phyloP scores from a whole-genome alignment of 2,329 filamentous ascomycete genomes.

The Talaromyces marneffei region DNA sequence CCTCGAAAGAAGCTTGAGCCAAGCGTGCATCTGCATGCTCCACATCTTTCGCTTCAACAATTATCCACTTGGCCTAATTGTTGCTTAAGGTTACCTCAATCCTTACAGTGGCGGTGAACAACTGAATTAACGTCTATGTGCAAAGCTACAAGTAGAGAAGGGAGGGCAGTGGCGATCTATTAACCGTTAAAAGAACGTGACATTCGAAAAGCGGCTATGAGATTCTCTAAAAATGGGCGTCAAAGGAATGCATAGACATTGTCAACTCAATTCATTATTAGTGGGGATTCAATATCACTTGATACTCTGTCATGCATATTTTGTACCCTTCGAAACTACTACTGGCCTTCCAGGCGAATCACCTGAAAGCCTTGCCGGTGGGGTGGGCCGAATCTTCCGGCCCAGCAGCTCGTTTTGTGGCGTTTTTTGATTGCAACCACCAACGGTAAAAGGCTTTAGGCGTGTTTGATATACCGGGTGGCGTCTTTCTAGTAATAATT shows the following conservation, averaged over 20 bases:
- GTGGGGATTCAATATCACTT: background rate
- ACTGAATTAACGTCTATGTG: background rate
- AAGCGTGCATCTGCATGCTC: background rate
- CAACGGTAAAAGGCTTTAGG: background rate
- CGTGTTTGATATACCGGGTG: background rate
- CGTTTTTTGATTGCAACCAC: background rate
- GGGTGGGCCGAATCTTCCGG: background rate
- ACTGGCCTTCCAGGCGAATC: background rate
- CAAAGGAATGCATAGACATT: background rate
- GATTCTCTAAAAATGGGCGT: background rate
- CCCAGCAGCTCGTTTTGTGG: background rate
- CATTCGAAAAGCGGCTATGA: background rate
- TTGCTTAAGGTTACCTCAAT: background rate
- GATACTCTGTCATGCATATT: background rate
- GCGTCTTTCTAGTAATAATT: background rate
- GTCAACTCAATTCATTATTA: background rate
- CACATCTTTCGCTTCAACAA: background rate
- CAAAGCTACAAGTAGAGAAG: background rate
- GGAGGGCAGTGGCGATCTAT: background rate
- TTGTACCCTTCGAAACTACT: background rate
- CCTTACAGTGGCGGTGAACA: background rate
- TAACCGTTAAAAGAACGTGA: background rate
- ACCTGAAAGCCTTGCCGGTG: background rate
- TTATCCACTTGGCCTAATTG: background rate
- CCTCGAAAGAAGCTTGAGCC: background rate